Evolutionary conservation across 495 filamentous ascomycete genomes (phyloP).

Genomic region (Penicillium bovifimosum): DNA sequence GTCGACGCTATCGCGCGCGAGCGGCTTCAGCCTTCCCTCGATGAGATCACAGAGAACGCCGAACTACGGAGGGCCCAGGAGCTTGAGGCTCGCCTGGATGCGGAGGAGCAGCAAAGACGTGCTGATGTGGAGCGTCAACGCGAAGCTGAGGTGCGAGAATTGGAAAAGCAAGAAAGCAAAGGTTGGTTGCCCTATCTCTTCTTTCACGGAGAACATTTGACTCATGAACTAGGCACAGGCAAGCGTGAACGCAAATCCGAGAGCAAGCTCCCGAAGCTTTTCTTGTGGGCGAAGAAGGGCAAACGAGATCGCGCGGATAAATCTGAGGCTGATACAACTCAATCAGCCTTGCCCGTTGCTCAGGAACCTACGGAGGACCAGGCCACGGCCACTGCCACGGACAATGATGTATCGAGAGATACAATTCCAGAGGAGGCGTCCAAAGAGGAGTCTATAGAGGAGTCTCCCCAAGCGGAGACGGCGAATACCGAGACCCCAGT

Average conservation of each 20-base stretch:
- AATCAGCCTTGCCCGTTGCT: neutral
- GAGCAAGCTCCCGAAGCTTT: constrained; percentile 23
- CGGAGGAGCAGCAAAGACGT: constrained; percentile 43
- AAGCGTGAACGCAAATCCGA: constrained; percentile 23
- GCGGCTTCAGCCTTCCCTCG: constrained; percentile 82
- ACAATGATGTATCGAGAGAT: neutral
- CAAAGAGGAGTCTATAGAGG: neutral
- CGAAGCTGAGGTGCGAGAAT: constrained; percentile 47
- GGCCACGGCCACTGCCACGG: constrained; percentile 6
- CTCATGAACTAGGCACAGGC: constrained; percentile 47
- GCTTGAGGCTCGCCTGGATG: constrained; percentile 50
- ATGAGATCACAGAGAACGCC: constrained; percentile 76
- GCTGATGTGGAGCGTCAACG: constrained; percentile 47
- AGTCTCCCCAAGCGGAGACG: neutral
- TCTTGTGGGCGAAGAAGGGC: constrained; percentile 29
- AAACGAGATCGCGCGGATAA: constrained; percentile 17
- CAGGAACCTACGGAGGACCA: constrained; percentile 5
- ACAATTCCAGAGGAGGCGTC: neutral
- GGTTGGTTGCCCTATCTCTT: constrained; percentile 31
- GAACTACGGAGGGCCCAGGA: constrained; percentile 60
- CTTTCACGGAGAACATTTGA: constrained; percentile 16
- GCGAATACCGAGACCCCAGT: constrained; percentile 5
- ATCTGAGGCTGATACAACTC: constrained; percentile 7
- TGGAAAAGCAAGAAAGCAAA: constrained; percentile 47
- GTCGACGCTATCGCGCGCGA: constrained; percentile 74